Conservation (phyloP, 139 green algal genomes). For the Micractinium sp. region DNA sequence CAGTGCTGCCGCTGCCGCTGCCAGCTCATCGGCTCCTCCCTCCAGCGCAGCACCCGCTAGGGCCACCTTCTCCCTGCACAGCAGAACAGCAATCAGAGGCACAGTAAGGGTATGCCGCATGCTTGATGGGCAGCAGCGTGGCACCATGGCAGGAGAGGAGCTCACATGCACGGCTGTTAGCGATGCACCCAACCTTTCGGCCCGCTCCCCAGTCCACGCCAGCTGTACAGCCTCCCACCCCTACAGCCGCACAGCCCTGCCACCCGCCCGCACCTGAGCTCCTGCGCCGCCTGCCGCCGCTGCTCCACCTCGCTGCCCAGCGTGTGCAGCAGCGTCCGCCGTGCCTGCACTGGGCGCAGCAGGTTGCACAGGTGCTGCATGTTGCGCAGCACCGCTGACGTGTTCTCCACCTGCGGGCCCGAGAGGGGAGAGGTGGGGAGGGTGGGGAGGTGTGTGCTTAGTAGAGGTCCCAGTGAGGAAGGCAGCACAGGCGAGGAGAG, state of each 20-base stretch:
- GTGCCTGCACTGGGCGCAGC: conserved; percentile 65
- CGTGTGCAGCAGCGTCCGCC: conserved; percentile 29
- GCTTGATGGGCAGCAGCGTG: not conserved
- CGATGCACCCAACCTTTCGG: too few relatives aligned
- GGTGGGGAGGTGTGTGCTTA: not conserved
- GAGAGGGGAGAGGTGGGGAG: not conserved
- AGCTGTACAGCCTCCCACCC: not conserved
- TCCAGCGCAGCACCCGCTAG: conserved; percentile 6
- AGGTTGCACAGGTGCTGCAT: conserved; percentile 73
- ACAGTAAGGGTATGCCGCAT: not conserved
- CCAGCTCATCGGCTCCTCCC: conserved; percentile 4
- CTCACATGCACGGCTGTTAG: not conserved
- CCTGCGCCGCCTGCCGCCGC: conserved; percentile 16
- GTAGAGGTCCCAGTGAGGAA: too few relatives aligned
- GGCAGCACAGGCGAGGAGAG: too few relatives aligned
- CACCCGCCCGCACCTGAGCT: not conserved
- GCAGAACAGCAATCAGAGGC: not conserved
- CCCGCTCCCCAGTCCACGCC: too few relatives aligned
- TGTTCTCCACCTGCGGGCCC: conserved; percentile 47
- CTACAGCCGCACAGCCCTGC: not conserved
- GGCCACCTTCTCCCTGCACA: conserved; percentile 11
- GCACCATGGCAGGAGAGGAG: not conserved
- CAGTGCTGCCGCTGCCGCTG: conserved; percentile 2
- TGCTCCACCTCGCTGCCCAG: conserved; percentile 24
- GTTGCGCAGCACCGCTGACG: conserved; percentile 66